Conservation (phyloP, 257 asterid species). For the Ballota nigra region DNA sequence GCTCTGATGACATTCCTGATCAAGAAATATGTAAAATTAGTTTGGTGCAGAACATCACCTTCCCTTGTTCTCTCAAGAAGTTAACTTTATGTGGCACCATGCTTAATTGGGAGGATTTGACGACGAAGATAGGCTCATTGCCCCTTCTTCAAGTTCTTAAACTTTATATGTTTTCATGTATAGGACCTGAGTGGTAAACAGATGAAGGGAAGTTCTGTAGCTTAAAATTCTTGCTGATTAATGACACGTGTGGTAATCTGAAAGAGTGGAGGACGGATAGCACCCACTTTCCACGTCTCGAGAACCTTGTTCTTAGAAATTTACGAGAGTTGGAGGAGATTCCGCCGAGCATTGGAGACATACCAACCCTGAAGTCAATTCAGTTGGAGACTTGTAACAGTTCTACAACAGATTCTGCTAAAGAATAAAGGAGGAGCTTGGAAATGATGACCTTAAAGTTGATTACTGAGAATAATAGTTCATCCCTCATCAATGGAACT, state of each 20-base stretch:
- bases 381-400: neutral
- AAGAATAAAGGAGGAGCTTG: neutral
- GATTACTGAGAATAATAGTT: no score
- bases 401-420: neutral
- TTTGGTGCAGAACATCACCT: neutral
- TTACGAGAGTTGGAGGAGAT: neutral
- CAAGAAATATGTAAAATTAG: no score
- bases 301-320: neutral
- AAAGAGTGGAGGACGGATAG: neutral
- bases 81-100: neutral
- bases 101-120: neutral
- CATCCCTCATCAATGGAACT: no score
- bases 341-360: neutral
- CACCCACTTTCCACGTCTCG: neutral
- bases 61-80: slow-evolving; percentile 12
- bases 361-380: neutral
- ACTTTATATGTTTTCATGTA: neutral
- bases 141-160: neutral
- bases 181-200: neutral
- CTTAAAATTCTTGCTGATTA: neutral
- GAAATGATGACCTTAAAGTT: no score
- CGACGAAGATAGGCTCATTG: neutral
- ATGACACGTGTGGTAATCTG: neutral
- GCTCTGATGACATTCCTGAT: neutral
- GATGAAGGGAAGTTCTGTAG: neutral